phyloP scores from a whole-genome alignment of 2,329 filamentous ascomycete genomes.

The Aspergillus jensenii region DNA sequence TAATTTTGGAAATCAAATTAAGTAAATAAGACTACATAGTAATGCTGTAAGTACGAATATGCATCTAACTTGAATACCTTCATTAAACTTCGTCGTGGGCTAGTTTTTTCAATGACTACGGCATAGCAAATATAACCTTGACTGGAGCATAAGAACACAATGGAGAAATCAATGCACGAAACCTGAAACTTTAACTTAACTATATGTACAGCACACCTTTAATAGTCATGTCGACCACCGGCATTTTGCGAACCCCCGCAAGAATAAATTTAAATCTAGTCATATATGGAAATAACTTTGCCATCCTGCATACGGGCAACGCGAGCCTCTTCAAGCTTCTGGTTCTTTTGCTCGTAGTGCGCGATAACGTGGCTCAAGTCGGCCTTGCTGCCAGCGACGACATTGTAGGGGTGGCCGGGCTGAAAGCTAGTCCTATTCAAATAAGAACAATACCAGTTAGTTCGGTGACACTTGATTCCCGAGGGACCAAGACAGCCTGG shows the following conservation, averaged over 20 bases:
- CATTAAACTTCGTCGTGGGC: neutral
- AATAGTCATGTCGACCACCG: conserved; percentile 23
- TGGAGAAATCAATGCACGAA: conserved; percentile 27
- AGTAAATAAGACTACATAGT: neutral
- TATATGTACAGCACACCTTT: conserved; percentile 38
- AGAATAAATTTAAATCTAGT: conserved; percentile 31
- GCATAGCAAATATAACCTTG: neutral
- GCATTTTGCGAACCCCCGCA: conserved; percentile 21
- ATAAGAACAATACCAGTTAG: conserved; percentile 8
- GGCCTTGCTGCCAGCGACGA: conserved; percentile 59
- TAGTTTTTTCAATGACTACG: neutral
- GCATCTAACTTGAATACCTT: neutral
- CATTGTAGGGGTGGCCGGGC: conserved; percentile 62
- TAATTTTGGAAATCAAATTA: conserved; percentile 37
- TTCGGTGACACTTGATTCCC: neutral
- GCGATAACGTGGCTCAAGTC: conserved; percentile 61
- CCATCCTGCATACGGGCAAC: conserved; percentile 46
- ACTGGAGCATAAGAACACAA: conserved; percentile 16
- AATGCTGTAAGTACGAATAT: neutral
- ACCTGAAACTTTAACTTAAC: conserved; percentile 21
- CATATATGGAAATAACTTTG: conserved; percentile 45
- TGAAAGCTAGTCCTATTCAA: conserved; percentile 58
- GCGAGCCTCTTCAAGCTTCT: conserved; percentile 58
- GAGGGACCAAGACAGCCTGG: neutral
- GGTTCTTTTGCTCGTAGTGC: conserved; percentile 61